These are phyloP conservation scores for Metschnikowia lachancei DNA, from an alignment of 805 yeast species.

Conservation along the genomic window DNA sequence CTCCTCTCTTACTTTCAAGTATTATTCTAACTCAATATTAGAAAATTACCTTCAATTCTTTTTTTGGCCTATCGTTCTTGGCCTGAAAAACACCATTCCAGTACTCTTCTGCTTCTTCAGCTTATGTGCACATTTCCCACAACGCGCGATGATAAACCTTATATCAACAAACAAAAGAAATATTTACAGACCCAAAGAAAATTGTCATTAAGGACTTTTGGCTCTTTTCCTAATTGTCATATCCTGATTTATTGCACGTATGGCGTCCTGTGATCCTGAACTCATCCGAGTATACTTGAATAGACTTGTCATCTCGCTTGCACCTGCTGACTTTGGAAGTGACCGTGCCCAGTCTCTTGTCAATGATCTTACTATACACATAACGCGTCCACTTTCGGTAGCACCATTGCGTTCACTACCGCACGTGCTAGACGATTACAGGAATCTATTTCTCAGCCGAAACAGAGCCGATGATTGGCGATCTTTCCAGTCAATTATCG, in stretches of 20 bases:
- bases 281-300: conserved; percentile 32
- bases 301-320: conserved; percentile 35
- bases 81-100: too few species aligned
- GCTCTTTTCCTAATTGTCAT: too few species aligned
- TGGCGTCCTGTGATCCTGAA: conserved; percentile 25
- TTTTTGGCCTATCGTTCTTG: background rate
- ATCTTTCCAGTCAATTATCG: conserved; percentile 31
- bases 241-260: conserved; percentile 3
- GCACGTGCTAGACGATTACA: conserved; percentile 24
- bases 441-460: conserved; percentile 26
- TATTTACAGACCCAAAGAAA: conserved; percentile 1
- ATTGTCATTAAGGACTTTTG: too few species aligned
- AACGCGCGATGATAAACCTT: conserved; percentile 8
- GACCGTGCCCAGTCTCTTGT: conserved; percentile 33
- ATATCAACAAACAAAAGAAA: conserved; percentile 4
- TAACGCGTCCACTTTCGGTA: conserved; percentile 4
- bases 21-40: too few species aligned
- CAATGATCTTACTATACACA: conserved; percentile 25
- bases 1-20: too few species aligned
- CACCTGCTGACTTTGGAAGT: conserved; percentile 38
- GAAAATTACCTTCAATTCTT: background rate
- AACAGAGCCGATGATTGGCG: conserved; percentile 33
- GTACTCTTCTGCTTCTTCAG: background rate
- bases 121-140: conserved; percentile 7
- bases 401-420: conserved; percentile 19